Evolutionary conservation across 2,329 filamentous ascomycete genomes (phyloP).

Genomic region (Colletotrichum cuscutae): DNA sequence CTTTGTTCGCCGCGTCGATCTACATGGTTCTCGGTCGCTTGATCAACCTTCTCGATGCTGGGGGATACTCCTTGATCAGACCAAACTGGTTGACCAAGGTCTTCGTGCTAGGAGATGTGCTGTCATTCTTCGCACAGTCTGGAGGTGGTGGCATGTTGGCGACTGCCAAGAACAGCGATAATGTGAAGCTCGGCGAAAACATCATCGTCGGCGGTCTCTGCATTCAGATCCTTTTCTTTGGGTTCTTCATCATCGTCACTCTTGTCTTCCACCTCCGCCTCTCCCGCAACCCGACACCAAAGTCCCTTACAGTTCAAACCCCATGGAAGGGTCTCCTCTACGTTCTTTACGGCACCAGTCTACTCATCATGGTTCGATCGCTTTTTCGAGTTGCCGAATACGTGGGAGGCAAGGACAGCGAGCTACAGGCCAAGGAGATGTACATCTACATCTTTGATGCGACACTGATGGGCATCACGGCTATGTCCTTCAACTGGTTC

Average conservation of each 20-base stretch:
- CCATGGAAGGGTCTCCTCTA: conserved; percentile 45
- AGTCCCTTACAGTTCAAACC: conserved; percentile 35
- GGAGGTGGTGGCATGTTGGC: conserved; percentile 43
- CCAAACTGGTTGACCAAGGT: conserved; percentile 59
- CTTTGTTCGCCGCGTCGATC: conserved; percentile 59
- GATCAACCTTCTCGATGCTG: conserved; percentile 49
- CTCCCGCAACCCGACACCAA: conserved; percentile 26
- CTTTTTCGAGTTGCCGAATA: conserved; percentile 56
- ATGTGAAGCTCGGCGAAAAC: conserved; percentile 48
- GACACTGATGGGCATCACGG: conserved; percentile 44
- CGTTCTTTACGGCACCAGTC: conserved; percentile 40
- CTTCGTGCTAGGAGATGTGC: conserved; percentile 65
- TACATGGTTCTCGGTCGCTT: conserved; percentile 61
- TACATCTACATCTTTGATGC: conserved; percentile 52
- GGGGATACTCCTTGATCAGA: conserved; percentile 45
- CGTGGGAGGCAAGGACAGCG: conserved; percentile 45
- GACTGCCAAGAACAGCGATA: conserved; percentile 36
- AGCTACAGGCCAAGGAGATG: conserved; percentile 47
- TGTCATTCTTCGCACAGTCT: conserved; percentile 62
- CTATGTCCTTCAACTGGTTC: conserved; percentile 35
- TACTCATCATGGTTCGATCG: conserved; percentile 53
- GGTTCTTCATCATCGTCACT: conserved; percentile 61
- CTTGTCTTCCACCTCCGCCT: conserved; percentile 56
- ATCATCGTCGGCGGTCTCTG: conserved; percentile 63
- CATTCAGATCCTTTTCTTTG: conserved; percentile 66